Percentiles rank a stretch among this genome's conserved stretches.
phyloP scores from a whole-genome alignment of 108 stramenopile genomes.

The Asterionellopsis glacialis region DNA sequence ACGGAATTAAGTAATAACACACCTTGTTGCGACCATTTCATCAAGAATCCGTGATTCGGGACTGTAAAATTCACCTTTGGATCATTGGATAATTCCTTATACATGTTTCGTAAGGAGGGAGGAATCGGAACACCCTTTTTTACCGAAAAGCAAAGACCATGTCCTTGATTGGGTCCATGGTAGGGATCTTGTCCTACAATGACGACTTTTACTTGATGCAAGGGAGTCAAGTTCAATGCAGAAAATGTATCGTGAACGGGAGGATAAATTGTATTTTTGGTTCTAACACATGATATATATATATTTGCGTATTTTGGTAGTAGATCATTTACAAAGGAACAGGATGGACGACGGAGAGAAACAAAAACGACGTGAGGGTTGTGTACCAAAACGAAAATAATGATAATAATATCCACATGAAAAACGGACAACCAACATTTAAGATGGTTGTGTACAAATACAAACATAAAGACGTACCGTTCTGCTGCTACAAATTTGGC shows the following conservation, averaged over 20 bases:
- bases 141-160: conserved; percentile 86
- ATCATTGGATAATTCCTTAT: conserved; percentile 76
- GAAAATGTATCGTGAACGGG: conserved; percentile 77
- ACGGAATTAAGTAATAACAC: conserved; percentile 96
- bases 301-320: conserved; percentile 8
- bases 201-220: conserved; percentile 77
- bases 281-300: conserved; percentile 11
- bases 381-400: conserved; percentile 1
- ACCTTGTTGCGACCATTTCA: conserved; percentile 89
- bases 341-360: neutral
- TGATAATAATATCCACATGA: neutral
- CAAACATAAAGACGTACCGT: conserved; percentile 31
- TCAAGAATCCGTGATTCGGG: conserved; percentile 70
- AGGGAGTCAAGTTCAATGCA: conserved; percentile 86
- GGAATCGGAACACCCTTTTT: conserved; percentile 67
- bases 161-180: conserved; percentile 74
- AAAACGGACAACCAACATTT: no score
- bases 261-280: conserved; percentile 68
- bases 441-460: no score
- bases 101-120: conserved; percentile 92
- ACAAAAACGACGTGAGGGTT: no score
- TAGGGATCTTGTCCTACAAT: conserved; percentile 88
- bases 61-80: conserved; percentile 13
- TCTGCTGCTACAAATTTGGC: conserved; percentile 45
- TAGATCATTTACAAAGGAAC: conserved; percentile 4